Evolutionary conservation across 768 basidiomycete genomes (phyloP), one percentile per base, ranked within the genome.

Genomic region (Pulveroboletus sp.): DNA sequence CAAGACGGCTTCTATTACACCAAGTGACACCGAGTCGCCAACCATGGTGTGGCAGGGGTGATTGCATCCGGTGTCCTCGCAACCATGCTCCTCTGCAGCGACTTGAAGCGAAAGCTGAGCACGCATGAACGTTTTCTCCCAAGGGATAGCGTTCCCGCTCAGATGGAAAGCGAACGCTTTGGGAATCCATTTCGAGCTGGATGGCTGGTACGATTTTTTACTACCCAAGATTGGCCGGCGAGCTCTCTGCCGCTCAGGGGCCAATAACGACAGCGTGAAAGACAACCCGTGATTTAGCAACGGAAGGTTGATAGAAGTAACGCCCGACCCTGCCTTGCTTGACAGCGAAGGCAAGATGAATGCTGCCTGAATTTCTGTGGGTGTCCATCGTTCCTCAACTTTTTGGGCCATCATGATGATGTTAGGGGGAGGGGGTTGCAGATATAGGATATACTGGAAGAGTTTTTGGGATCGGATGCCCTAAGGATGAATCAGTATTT

Each of bases 351-450:
- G 2, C 6, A 59, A 9, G 16, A 13, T 2, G 32, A 50, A 63
- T 22, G 35, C 16, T 3, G 46, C 40, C 17, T 57, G 37, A 6
- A 63, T 38, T 6, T 45, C 39, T 3, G 58, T 51, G 4, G 45
- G 40, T 14, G 51, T 46, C 61, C 60, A 54, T 26, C 24, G 49
- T 24, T 62, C 60, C 24, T 57, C 50, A 3, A 56, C 34, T 30
- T 23, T 49, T 27, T 37, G 3, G 12, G 30, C 57, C 14, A 8
- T 34, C 26, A 49, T 14, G 16, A 24, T 22, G 47, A 34, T 46
- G 10, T 14, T 22, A 8, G 16, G 23, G 12, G 4, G 20, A 14
- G 38, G 16, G 8, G 26, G 26, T 12, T n/a, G n/a, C n/a, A n/a
- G n/a, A n/a, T n/a, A n/a, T n/a, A n/a, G n/a, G n/a, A n/a, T n/a